A percentile compares a stretch with the other conserved stretches of the same genome.
Evolutionary conservation across 1,284 basidiomycete genomes (phyloP).

Genomic region (Boletellus sp.): DNA sequence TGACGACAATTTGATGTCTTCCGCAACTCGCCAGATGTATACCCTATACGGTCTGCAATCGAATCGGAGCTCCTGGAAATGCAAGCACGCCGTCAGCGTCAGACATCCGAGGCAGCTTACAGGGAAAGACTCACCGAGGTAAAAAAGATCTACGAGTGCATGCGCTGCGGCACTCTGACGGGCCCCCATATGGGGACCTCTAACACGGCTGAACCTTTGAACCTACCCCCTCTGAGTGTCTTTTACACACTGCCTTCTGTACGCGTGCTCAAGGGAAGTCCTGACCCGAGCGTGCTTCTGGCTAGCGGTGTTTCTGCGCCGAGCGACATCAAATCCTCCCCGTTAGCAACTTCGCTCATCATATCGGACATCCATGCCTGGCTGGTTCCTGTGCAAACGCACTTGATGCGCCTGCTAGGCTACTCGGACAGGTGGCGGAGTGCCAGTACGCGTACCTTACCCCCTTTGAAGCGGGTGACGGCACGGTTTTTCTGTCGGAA

Average conservation of each 20-base stretch:
- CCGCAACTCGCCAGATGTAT: constrained; percentile 26
- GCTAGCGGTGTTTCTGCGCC: constrained; percentile 11
- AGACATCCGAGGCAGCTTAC: constrained; percentile 24
- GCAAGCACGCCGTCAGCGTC: constrained; percentile 25
- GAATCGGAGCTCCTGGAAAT: constrained; percentile 34
- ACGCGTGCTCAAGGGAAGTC: constrained; percentile 35
- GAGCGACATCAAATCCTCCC: constrained; percentile 27
- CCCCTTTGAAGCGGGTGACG: constrained; percentile 55
- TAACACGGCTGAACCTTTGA: constrained; percentile 5
- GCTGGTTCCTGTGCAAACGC: constrained; percentile 40
- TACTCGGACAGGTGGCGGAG: constrained; percentile 45
- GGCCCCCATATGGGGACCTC: neutral
- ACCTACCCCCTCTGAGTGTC: constrained; percentile 40
- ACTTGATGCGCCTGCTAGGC: constrained; percentile 47
- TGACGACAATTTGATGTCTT: neutral
- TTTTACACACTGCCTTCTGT: constrained; percentile 46
- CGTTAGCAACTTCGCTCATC: constrained; percentile 40
- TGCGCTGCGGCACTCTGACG: constrained; percentile 23
- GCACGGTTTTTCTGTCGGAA: constrained; percentile 55
- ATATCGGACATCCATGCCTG: constrained; percentile 47
- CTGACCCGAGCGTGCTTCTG: constrained; percentile 11
- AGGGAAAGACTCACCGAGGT: constrained; percentile 25
- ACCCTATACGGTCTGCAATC: constrained; percentile 19
- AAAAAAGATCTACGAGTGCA: constrained; percentile 34
- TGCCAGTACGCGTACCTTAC: constrained; percentile 42